These are phyloP conservation scores for Metschnikowia reukaufii DNA, from an alignment of 805 yeast genomes.

Conservation along the genomic window DNA sequence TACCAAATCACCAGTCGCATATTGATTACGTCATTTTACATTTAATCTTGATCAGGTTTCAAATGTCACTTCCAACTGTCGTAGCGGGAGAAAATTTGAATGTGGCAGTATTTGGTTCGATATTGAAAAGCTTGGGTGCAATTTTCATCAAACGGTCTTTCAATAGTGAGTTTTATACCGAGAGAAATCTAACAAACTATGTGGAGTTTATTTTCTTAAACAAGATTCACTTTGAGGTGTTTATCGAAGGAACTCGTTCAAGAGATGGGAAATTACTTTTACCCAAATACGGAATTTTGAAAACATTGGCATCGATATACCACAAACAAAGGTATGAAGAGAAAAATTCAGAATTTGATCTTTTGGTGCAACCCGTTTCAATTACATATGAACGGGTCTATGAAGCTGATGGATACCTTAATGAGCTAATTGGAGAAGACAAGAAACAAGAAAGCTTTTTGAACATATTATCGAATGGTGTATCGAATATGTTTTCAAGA, in stretches of 20 bases:
- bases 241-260: slow-evolving; percentile 66
- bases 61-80: slow-evolving; percentile 54
- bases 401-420: slow-evolving; percentile 54
- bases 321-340: slow-evolving; percentile 34
- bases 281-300: slow-evolving; percentile 62
- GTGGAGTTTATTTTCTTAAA: slow-evolving; percentile 49
- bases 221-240: slow-evolving; percentile 56
- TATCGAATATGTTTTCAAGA: slow-evolving; percentile 28
- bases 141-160: slow-evolving; percentile 55
- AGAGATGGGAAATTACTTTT: slow-evolving; percentile 63
- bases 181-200: slow-evolving; percentile 46
- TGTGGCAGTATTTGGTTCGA: slow-evolving; percentile 53
- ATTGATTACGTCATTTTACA: slow-evolving; percentile 61
- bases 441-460: slow-evolving; percentile 52
- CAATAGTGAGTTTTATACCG: slow-evolving; percentile 45
- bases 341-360: slow-evolving; percentile 27
- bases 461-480: slow-evolving; percentile 37
- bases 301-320: slow-evolving; percentile 49
- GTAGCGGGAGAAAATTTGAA: slow-evolving; percentile 69
- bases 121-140: slow-evolving; percentile 53
- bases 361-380: slow-evolving; percentile 51
- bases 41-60: slow-evolving; percentile 51
- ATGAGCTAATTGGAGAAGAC: slow-evolving; percentile 57
- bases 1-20: slow-evolving; percentile 65
- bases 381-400: slow-evolving; percentile 61